Evolutionary conservation across 1,284 basidiomycete genomes (phyloP).

Genomic region (Neonothopanus nambi): DNA sequence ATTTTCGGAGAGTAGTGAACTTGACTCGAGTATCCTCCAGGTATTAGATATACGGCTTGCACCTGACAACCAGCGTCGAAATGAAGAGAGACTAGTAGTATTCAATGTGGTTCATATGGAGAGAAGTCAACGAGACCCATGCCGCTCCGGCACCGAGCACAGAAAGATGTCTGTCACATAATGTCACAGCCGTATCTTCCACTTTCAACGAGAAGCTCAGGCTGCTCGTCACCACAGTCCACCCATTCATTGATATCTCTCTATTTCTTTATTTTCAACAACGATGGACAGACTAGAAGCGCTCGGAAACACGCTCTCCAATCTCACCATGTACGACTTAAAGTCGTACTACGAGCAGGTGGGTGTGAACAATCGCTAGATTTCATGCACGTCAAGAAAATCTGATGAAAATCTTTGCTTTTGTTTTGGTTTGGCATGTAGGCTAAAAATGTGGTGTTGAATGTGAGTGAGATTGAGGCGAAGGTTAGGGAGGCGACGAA

Average conservation of each 20-base stretch:
- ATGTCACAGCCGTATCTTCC: too few relatives aligned
- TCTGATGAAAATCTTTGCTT: background rate
- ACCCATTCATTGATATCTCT: background rate
- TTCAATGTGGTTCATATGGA: too few relatives aligned
- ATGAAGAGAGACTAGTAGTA: too few relatives aligned
- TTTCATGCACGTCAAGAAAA: background rate
- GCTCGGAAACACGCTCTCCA: conserved; percentile 66
- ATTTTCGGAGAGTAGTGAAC: too few relatives aligned
- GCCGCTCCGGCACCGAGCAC: too few relatives aligned
- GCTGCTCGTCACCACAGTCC: background rate
- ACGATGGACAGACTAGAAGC: conserved; percentile 66
- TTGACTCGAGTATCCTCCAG: too few relatives aligned
- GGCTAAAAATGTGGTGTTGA: conserved; percentile 91
- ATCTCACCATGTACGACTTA: conserved; percentile 88
- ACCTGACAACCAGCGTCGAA: too few relatives aligned
- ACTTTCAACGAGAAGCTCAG: too few relatives aligned
- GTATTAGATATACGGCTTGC: too few relatives aligned
- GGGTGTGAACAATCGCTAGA: conserved; percentile 16
- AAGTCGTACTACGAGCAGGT: conserved; percentile 94
- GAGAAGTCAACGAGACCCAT: too few relatives aligned
- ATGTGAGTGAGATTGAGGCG: conserved; percentile 95
- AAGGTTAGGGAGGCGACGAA: conserved; percentile 98
- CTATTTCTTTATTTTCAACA: background rate
- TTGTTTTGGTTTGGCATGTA: conserved; percentile 28
- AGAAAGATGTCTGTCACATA: too few relatives aligned